phyloP scores from a whole-genome alignment of 2,329 filamentous ascomycete species.

The Colletotrichum sp. region DNA sequence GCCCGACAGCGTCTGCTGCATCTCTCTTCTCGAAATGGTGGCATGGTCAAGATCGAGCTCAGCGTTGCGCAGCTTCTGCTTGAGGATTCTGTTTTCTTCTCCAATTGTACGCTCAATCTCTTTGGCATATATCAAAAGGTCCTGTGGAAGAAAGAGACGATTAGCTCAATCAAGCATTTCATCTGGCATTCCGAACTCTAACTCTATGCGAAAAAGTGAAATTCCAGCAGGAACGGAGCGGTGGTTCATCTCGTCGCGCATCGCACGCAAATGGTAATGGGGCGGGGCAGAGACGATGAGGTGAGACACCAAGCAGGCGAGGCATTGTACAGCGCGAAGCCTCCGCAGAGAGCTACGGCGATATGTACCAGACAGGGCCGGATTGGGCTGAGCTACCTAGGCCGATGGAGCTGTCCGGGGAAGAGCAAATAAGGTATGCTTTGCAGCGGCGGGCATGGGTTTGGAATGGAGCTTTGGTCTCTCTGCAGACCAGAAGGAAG shows the following conservation, averaged over 20 bases:
- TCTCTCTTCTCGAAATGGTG: constrained; percentile 51
- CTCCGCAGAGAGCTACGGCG: not conserved
- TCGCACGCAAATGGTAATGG: not conserved
- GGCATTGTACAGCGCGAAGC: not conserved
- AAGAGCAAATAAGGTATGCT: not conserved
- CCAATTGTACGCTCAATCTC: constrained; percentile 46
- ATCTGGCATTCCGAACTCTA: not conserved
- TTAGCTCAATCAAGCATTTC: not conserved
- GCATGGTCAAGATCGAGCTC: constrained; percentile 57
- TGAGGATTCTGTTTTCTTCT: constrained; percentile 49
- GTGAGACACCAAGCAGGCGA: not conserved
- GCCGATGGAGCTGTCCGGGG: not conserved
- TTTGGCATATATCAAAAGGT: constrained; percentile 52
- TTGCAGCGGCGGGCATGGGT: not conserved
- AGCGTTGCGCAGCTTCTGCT: constrained; percentile 44
- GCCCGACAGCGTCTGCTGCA: constrained; percentile 52
- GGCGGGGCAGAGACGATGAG: not conserved
- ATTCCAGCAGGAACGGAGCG: not conserved
- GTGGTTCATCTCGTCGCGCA: not conserved
- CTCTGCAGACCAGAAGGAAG: not conserved
- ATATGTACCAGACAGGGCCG: not conserved
- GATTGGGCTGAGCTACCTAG: not conserved
- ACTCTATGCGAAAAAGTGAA: not conserved
- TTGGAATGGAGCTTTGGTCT: not conserved
- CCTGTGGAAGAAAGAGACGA: constrained; percentile 35